Percentiles rank a stretch among this genome's conserved stretches.
phyloP scores from a whole-genome alignment of 129 eudicot species.

The Pseudognaphalium luteoalbum region DNA sequence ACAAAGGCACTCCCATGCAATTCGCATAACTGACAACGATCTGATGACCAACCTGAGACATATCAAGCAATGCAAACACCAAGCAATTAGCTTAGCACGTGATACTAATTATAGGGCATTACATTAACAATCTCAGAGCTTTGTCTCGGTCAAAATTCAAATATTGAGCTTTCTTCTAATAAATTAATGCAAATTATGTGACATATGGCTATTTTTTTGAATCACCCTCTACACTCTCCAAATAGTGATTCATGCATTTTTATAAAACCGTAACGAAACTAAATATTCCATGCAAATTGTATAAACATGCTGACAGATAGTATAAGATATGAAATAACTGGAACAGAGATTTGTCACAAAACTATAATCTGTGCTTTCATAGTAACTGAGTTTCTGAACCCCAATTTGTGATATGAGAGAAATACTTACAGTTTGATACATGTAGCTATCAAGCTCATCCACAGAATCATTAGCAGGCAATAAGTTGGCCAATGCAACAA shows the following conservation, averaged over 20 bases:
- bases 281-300: background rate
- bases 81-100: slow-evolving; percentile 9
- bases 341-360: background rate
- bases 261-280: background rate
- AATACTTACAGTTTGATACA: slow-evolving; percentile 91
- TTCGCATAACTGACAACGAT: slow-evolving; percentile 82
- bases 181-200: background rate
- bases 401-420: background rate
- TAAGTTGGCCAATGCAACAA: slow-evolving; percentile 94
- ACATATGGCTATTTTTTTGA: background rate
- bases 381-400: background rate
- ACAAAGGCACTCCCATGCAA: slow-evolving; percentile 95
- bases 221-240: background rate
- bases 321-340: background rate
- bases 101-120: background rate
- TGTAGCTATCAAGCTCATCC: slow-evolving; percentile 95
- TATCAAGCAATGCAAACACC: slow-evolving; percentile 4
- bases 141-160: too few relatives aligned
- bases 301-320: background rate
- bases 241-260: background rate
- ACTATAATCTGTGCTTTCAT: background rate
- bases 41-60: slow-evolving; percentile 90
- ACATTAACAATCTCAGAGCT: background rate
- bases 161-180: background rate
- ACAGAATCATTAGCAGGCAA: slow-evolving; percentile 83